phyloP scores from a whole-genome alignment of 345 rosid species.

The Euphorbia tirucalli region DNA sequence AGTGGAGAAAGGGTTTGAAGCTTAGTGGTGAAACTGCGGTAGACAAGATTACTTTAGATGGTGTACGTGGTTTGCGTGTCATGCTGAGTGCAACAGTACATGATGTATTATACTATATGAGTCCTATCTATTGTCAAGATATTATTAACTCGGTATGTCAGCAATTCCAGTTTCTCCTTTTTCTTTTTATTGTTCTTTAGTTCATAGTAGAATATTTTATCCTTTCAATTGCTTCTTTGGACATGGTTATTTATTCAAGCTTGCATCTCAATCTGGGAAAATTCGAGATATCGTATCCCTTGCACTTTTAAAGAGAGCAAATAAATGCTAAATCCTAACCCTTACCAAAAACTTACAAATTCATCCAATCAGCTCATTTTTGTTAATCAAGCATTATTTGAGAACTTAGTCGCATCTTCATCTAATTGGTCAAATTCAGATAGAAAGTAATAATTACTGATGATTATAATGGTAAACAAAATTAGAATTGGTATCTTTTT shows the following conservation, averaged over 20 bases:
- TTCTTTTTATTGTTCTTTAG: background rate
- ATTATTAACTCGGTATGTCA: slow-evolving; percentile 74
- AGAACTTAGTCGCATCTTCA: background rate
- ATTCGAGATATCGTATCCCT: background rate
- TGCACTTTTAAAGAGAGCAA: background rate
- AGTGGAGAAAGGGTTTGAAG: slow-evolving; percentile 99
- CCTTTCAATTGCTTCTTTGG: slow-evolving; percentile 7
- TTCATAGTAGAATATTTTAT: background rate
- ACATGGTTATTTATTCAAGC: slow-evolving; percentile 3
- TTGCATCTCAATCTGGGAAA: background rate
- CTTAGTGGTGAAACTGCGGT: slow-evolving; percentile 95
- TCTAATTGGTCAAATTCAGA: background rate
- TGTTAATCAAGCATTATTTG: background rate
- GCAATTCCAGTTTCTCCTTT: background rate
- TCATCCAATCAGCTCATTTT: background rate
- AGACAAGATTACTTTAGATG: slow-evolving; percentile 91
- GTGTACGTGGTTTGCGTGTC: slow-evolving; percentile 84
- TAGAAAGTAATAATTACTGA: background rate
- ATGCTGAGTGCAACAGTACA: slow-evolving; percentile 95
- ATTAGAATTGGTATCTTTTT: background rate
- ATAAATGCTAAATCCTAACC: background rate
- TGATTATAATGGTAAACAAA: background rate
- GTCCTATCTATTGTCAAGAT: slow-evolving; percentile 95
- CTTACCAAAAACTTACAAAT: background rate
- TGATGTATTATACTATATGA: slow-evolving; percentile 96